These are phyloP conservation scores for Apiospora marii DNA, from an alignment of 2,329 filamentous ascomycete species.

Conservation along the genomic window DNA sequence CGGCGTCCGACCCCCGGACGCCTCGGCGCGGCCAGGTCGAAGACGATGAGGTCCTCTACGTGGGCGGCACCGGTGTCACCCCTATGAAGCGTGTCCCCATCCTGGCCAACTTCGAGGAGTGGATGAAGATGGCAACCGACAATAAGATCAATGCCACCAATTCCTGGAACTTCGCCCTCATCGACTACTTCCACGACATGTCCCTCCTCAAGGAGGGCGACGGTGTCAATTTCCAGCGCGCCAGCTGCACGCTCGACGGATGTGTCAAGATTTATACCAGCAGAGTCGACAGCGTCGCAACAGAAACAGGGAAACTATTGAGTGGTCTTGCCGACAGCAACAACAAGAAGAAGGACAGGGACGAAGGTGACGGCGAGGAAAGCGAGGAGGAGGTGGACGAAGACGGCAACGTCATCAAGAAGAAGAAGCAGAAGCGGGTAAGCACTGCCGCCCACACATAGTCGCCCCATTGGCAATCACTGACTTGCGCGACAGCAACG, in stretches of 20 bases:
- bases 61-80: slow-evolving; percentile 80
- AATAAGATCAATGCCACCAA: slow-evolving; percentile 99
- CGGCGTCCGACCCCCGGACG: slow-evolving; percentile 64
- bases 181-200: slow-evolving; percentile 99
- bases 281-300: slow-evolving; percentile 96
- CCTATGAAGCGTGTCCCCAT: slow-evolving; percentile 97
- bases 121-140: slow-evolving; percentile 99
- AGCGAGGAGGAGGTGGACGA: slow-evolving; percentile 70
- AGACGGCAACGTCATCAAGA: slow-evolving; percentile 62
- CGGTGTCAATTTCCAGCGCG: slow-evolving; percentile 97
- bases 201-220: slow-evolving; percentile 95
- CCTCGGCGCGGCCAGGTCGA: slow-evolving; percentile 55
- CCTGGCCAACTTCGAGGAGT: slow-evolving; percentile 97
- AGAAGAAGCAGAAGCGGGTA: slow-evolving; percentile 80
- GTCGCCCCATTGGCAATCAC: not conserved
- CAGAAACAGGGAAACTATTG: slow-evolving; percentile 92
- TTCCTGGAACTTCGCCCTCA: slow-evolving; percentile 99
- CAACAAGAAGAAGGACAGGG: slow-evolving; percentile 75
- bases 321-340: slow-evolving; percentile 92
- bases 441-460: slow-evolving; percentile 31
- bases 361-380: slow-evolving; percentile 72
- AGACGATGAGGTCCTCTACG: slow-evolving; percentile 68
- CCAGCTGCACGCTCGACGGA: slow-evolving; percentile 94
- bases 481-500: slow-evolving; percentile 58
- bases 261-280: slow-evolving; percentile 99